Conservation (phyloP, 257 asterid genomes). For the Lithospermum erythrorhizon region DNA sequence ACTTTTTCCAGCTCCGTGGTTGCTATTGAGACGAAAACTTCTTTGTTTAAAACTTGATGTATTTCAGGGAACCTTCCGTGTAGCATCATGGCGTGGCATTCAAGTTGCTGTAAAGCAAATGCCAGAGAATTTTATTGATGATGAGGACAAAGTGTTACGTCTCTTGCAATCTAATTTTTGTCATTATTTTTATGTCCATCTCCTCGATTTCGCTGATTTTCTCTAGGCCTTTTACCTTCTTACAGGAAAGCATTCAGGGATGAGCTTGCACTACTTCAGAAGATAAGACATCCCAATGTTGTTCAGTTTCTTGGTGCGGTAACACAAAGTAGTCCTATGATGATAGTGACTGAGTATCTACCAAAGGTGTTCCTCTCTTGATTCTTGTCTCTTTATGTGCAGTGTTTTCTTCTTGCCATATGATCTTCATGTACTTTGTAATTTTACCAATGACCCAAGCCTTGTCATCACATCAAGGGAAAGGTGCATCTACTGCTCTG, state of each 20-base stretch:
- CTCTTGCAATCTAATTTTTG: slow-evolving; percentile 2
- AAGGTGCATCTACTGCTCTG: too few species aligned
- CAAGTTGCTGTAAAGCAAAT: slow-evolving; percentile 83
- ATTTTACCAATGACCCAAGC: too few species aligned
- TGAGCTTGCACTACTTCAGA: slow-evolving; percentile 90
- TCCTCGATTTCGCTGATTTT: not conserved
- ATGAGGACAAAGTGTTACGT: slow-evolving; percentile 86
- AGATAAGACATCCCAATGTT: slow-evolving; percentile 88
- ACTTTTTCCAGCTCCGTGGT: too few species aligned
- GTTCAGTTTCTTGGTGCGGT: slow-evolving; percentile 98
- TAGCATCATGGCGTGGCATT: slow-evolving; percentile 87
- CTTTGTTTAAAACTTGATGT: not conserved
- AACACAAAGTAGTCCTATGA: slow-evolving; percentile 95
- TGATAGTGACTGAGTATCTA: slow-evolving; percentile 94
- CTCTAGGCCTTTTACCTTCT: slow-evolving; percentile 7
- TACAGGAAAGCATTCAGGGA: slow-evolving; percentile 75
- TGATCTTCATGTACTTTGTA: too few species aligned
- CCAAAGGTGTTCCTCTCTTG: slow-evolving; percentile 49
- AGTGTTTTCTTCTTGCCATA: too few species aligned
- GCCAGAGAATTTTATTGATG: slow-evolving; percentile 55
- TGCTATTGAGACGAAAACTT: too few species aligned
- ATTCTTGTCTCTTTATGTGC: too few species aligned
- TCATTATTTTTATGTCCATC: not conserved
- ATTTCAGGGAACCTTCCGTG: slow-evolving; percentile 66
- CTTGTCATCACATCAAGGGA: too few species aligned